Evolutionary conservation across 192 early-diverging fungal species (phyloP).

Genomic region (Chytriomyces sp.): DNA sequence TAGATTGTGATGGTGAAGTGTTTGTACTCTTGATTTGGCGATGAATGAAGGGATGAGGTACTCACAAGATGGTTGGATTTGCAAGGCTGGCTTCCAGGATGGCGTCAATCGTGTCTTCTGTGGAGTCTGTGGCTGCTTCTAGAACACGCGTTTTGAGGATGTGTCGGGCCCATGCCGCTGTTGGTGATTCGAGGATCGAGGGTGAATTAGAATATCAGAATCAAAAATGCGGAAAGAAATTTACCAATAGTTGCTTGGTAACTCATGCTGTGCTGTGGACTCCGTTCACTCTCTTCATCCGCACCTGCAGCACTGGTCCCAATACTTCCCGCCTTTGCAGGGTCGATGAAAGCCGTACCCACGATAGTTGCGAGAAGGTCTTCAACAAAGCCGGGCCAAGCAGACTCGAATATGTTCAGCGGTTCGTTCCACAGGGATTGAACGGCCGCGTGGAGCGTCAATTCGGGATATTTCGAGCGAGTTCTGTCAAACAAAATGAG

Average conservation of each 20-base stretch:
- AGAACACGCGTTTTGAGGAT: slow-evolving; percentile 11
- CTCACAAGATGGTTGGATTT: slow-evolving; percentile 25
- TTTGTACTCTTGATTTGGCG: too few species aligned
- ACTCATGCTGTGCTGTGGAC: neutral
- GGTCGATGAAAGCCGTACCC: slow-evolving; percentile 11
- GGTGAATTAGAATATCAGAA: neutral
- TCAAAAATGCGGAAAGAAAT: neutral
- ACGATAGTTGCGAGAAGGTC: slow-evolving; percentile 42
- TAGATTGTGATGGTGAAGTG: neutral
- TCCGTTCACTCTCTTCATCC: neutral
- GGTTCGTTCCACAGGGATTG: slow-evolving; percentile 33
- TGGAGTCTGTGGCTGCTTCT: neutral
- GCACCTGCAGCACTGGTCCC: slow-evolving; percentile 4
- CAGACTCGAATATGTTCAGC: slow-evolving; percentile 34
- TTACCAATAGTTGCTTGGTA: slow-evolving; percentile 17
- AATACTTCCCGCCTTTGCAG: neutral
- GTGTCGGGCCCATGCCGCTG: slow-evolving; percentile 29
- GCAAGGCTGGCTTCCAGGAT: slow-evolving; percentile 15
- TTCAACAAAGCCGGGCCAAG: slow-evolving; percentile 47
- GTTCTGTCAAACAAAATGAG: neutral
- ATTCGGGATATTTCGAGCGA: slow-evolving; percentile 13
- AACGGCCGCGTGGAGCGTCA: slow-evolving; percentile 7
- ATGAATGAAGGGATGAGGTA: neutral
- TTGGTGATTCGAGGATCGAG: neutral
- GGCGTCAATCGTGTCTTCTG: neutral